A percentile compares a stretch with the other conserved stretches of the same genome.
Conservation (phyloP, 768 basidiomycete genomes). For the Gymnopilus junonius region DNA sequence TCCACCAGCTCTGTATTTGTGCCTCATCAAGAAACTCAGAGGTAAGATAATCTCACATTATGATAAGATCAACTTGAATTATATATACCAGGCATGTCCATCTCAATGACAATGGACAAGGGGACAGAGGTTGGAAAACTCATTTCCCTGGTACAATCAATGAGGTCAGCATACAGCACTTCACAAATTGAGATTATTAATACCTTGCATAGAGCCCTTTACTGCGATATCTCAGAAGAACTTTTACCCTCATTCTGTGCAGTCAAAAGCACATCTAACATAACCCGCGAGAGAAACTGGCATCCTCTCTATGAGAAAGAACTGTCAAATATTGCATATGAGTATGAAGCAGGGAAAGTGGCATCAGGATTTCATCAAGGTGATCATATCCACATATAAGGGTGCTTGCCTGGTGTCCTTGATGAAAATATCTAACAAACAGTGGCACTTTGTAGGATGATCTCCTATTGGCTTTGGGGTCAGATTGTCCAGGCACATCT, state of each 20-base stretch:
- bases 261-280: conserved; percentile 32
- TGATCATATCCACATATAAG: conserved; percentile 25
- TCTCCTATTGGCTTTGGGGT: conserved; percentile 29
- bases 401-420: background rate
- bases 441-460: conserved; percentile 12
- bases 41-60: no score
- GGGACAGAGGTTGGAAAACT: conserved; percentile 26
- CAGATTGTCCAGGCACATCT: conserved; percentile 24
- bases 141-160: conserved; percentile 22
- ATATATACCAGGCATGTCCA: conserved; percentile 34
- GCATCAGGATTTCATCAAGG: conserved; percentile 22
- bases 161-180: conserved; percentile 19
- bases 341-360: conserved; percentile 21
- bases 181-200: background rate
- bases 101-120: conserved; percentile 22
- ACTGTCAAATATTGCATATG: conserved; percentile 25
- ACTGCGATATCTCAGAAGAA: conserved; percentile 7
- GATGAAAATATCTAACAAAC: background rate
- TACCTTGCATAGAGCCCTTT: conserved; percentile 10
- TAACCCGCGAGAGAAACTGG: conserved; percentile 32
- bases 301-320: conserved; percentile 31
- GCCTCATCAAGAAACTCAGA: conserved; percentile 11
- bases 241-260: conserved; percentile 24
- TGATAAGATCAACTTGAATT: no score
- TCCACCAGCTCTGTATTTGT: conserved; percentile 22